These are phyloP conservation scores for Botrytis tulipae DNA, from an alignment of 2,329 filamentous ascomycete genomes.

Conservation along the genomic window DNA sequence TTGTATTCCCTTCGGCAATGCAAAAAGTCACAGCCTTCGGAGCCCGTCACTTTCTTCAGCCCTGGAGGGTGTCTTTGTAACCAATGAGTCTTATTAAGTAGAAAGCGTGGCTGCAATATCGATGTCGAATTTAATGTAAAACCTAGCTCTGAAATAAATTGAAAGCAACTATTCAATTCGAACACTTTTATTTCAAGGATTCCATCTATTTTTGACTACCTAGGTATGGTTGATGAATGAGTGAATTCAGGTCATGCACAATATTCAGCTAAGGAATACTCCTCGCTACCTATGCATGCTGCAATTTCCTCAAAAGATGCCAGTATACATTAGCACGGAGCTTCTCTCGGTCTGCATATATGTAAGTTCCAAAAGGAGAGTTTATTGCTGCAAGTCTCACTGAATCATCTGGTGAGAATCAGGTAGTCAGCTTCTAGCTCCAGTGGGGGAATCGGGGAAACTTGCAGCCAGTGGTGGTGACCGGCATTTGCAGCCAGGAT, in stretches of 20 bases:
- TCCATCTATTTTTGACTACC: neutral
- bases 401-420: neutral
- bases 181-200: neutral
- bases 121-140: neutral
- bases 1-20: neutral
- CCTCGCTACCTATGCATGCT: neutral
- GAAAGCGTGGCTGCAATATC: neutral
- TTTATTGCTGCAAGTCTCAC: neutral
- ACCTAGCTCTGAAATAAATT: neutral
- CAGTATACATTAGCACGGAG: neutral
- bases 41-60: neutral
- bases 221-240: neutral
- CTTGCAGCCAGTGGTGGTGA: neutral
- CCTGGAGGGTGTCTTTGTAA: neutral
- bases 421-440: neutral
- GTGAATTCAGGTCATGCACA: neutral
- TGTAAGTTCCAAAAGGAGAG: neutral
- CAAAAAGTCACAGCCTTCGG: neutral
- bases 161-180: neutral
- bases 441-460: neutral
- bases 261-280: neutral
- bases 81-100: neutral
- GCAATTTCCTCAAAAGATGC: neutral
- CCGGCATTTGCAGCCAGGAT: too few relatives aligned
- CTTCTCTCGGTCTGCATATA: neutral